These are phyloP conservation scores for Yarrowia alimentaria DNA, from an alignment of 805 yeast species.

Conservation along the genomic window DNA sequence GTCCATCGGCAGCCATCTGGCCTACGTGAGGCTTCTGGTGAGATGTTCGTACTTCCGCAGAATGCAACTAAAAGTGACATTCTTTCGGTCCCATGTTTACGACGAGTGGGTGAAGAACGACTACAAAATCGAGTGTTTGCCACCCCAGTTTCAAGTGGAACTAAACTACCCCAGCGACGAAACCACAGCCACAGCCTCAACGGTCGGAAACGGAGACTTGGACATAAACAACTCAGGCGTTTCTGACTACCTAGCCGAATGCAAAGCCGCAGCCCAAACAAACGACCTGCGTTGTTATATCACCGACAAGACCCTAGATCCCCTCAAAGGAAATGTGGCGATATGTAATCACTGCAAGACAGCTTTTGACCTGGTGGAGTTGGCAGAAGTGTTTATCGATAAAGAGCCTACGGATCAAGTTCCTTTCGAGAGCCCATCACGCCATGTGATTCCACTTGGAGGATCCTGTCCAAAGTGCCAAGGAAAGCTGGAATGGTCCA, in stretches of 20 bases:
- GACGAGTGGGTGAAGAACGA: constrained; percentile 36
- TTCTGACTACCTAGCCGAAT: background rate
- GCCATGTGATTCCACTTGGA: constrained; percentile 10
- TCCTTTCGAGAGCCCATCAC: background rate
- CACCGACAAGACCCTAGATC: constrained; percentile 3
- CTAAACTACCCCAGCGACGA: constrained; percentile 25
- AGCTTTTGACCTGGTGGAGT: constrained; percentile 5
- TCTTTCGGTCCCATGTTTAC: constrained; percentile 35
- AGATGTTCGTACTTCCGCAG: constrained; percentile 33
- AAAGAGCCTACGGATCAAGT: constrained; percentile 4
- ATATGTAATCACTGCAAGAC: constrained; percentile 7
- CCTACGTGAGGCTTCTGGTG: constrained; percentile 36
- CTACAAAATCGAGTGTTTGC: constrained; percentile 31
- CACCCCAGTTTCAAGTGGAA: constrained; percentile 20
- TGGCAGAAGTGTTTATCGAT: constrained; percentile 2
- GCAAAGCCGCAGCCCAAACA: background rate
- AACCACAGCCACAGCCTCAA: constrained; percentile 2
- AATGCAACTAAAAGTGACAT: constrained; percentile 35
- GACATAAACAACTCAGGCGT: constrained; percentile 31
- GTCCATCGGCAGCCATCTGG: constrained; percentile 35
- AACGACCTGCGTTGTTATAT: background rate
- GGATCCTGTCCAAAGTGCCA: constrained; percentile 8
- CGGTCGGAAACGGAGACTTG: constrained; percentile 17
- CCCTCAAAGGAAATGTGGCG: background rate
- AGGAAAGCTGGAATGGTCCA: constrained; percentile 12